Conservation (phyloP, 805 yeast genomes). For the Candida ortonii region DNA sequence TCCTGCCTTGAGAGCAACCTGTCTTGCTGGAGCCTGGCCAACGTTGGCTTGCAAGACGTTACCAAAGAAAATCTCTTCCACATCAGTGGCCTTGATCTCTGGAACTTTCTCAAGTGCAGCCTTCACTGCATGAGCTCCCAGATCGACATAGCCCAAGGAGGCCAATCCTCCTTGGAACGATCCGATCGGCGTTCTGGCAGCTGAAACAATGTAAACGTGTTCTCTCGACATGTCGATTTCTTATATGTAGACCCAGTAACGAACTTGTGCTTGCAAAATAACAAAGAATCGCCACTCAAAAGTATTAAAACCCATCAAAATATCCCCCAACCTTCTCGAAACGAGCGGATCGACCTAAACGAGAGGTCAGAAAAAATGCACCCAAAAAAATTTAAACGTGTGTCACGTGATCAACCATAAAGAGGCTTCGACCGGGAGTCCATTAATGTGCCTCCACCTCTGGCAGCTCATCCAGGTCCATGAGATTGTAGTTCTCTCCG, state of each 20-base stretch:
- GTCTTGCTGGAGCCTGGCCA: constrained; percentile 98
- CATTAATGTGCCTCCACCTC: too few relatives aligned
- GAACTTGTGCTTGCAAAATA: background rate
- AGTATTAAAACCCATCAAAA: too few relatives aligned
- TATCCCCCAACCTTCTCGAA: background rate
- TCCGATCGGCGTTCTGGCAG: constrained; percentile 95
- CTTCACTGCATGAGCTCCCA: constrained; percentile 90
- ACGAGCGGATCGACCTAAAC: constrained; percentile 9
- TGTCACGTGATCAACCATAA: too few relatives aligned
- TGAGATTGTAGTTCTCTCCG: constrained; percentile 19
- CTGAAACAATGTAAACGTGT: constrained; percentile 81
- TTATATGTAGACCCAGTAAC: too few relatives aligned
- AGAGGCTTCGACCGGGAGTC: too few relatives aligned
- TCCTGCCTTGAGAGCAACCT: constrained; percentile 91
- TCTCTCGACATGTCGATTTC: constrained; percentile 28
- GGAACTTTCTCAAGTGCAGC: constrained; percentile 85
- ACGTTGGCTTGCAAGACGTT: constrained; percentile 89
- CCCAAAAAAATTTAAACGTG: constrained; percentile 1
- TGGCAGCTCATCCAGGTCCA: constrained; percentile 34
- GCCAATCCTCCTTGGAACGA: constrained; percentile 85
- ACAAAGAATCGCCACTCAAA: constrained; percentile 2
- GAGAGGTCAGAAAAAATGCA: background rate
- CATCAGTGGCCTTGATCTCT: constrained; percentile 68
- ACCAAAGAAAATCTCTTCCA: constrained; percentile 90
- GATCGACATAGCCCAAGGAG: constrained; percentile 73